These are phyloP conservation scores for Lophiostoma macrostomum DNA, from an alignment of 495 filamentous ascomycete species.

Conservation along the genomic window DNA sequence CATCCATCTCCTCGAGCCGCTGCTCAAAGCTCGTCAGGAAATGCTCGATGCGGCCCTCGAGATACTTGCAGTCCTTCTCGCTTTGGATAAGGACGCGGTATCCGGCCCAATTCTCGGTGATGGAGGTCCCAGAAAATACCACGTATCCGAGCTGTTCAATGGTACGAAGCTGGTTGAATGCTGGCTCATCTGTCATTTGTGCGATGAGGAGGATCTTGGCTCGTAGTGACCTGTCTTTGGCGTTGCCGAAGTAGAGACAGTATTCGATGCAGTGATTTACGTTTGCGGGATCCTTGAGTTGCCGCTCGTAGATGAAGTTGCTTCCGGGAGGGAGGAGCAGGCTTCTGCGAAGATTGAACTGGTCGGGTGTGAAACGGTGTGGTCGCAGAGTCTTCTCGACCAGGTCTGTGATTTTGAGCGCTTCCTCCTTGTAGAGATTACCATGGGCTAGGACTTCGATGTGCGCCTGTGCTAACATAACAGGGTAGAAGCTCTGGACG, in stretches of 20 bases:
- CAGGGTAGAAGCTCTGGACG: conserved; percentile 72
- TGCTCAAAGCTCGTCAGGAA: conserved; percentile 68
- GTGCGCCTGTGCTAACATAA: conserved; percentile 77
- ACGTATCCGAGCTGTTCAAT: conserved; percentile 98
- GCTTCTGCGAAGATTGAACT: conserved; percentile 76
- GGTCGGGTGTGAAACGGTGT: conserved; percentile 66
- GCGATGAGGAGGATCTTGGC: conserved; percentile 78
- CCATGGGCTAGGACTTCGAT: conserved; percentile 88
- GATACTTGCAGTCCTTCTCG: conserved; percentile 75
- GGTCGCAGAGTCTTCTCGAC: conserved; percentile 78
- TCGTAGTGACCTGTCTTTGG: conserved; percentile 60
- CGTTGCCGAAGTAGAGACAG: conserved; percentile 73
- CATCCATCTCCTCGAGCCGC: conserved; percentile 69
- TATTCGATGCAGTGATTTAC: conserved; percentile 98
- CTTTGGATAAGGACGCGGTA: conserved; percentile 94
- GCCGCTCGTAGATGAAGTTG: conserved; percentile 77
- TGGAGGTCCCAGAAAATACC: conserved; percentile 76
- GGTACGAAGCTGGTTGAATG: conserved; percentile 89
- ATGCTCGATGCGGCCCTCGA: conserved; percentile 81
- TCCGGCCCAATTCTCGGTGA: conserved; percentile 68
- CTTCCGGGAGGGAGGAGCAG: conserved; percentile 73
- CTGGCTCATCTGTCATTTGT: conserved; percentile 91
- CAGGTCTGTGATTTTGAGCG: conserved; percentile 77
- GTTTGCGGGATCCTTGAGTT: conserved; percentile 82
- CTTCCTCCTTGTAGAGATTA: conserved; percentile 95